Percentiles rank a stretch among this genome's conserved stretches.
Evolutionary conservation across 495 filamentous ascomycete species (phyloP).

Genomic region (Hypoxylon crocopeplum): DNA sequence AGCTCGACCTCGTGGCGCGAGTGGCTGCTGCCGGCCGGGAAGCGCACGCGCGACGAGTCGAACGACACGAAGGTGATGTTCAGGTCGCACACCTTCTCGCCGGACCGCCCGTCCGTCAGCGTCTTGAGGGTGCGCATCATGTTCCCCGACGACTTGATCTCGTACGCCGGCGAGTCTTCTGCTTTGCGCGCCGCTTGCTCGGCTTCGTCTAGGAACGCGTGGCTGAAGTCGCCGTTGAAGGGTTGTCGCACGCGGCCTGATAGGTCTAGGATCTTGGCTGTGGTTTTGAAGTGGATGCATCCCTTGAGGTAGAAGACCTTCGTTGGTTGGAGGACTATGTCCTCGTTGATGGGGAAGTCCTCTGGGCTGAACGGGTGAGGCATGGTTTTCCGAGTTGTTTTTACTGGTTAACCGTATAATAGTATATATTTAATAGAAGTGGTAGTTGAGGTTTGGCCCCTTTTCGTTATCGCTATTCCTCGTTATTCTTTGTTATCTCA

Average conservation of each 20-base stretch:
- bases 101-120: slow-evolving; percentile 20
- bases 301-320: slow-evolving; percentile 35
- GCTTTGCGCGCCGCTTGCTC: slow-evolving; percentile 22
- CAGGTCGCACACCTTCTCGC: slow-evolving; percentile 36
- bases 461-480: too few relatives aligned
- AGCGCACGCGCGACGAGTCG: slow-evolving; percentile 33
- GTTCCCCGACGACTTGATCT: slow-evolving; percentile 39
- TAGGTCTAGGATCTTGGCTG: slow-evolving; percentile 34
- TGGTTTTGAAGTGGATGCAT: slow-evolving; percentile 40
- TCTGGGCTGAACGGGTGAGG: slow-evolving; percentile 40
- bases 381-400: slow-evolving; percentile 21
- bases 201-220: slow-evolving; percentile 37
- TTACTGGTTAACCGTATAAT: too few relatives aligned
- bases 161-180: slow-evolving; percentile 14
- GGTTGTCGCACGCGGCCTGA: slow-evolving; percentile 14
- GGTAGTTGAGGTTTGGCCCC: too few relatives aligned
- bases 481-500: too few relatives aligned
- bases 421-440: too few relatives aligned
- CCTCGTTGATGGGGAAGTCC: slow-evolving; percentile 42
- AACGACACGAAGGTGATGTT: slow-evolving; percentile 44
- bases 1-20: slow-evolving; percentile 38
- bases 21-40: slow-evolving; percentile 33
- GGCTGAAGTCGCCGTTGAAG: slow-evolving; percentile 36
- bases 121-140: slow-evolving; percentile 45
- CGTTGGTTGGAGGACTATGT: slow-evolving; percentile 29